Percentiles rank a stretch among this genome's conserved stretches.
These are phyloP conservation scores for Albugo candida DNA, from an alignment of 352 stramenopile genomes.

Conservation along the genomic window DNA sequence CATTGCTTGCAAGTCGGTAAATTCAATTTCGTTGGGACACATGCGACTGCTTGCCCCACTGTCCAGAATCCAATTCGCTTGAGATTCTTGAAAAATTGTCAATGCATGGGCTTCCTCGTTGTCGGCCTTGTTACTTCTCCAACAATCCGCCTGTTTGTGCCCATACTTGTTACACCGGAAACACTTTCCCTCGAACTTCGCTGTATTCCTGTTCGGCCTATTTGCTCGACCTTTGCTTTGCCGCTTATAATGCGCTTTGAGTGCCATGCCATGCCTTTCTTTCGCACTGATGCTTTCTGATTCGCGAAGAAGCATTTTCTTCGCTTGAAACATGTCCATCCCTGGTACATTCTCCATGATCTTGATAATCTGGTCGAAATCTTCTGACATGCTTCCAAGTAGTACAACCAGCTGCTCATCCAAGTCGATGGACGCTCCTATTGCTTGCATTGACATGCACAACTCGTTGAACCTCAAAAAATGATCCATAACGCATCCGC, in stretches of 20 bases:
- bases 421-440: constrained; percentile 3
- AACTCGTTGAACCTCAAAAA: constrained; percentile 12
- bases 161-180: not conserved
- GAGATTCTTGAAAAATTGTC: not conserved
- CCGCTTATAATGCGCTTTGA: not conserved
- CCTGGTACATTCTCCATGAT: constrained; percentile 5
- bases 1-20: not conserved
- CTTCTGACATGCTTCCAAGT: constrained; percentile 5
- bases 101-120: not conserved
- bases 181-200: not conserved
- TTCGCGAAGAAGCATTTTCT: constrained; percentile 10
- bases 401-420: constrained; percentile 5
- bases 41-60: constrained; percentile 12
- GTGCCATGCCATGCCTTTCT: not conserved
- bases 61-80: constrained; percentile 2
- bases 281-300: not conserved
- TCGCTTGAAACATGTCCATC: constrained; percentile 1
- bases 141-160: not conserved
- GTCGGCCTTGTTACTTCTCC: not conserved
- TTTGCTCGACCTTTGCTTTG: no score
- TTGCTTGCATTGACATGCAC: constrained; percentile 5
- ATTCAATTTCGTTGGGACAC: constrained; percentile 3
- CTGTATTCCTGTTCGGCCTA: not conserved
- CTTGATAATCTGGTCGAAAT: constrained; percentile 11
- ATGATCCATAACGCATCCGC: constrained; percentile 8